Percentiles rank a stretch among this genome's conserved stretches.
phyloP scores from a whole-genome alignment of 306 rosid species.

The Prunus dulcis region DNA sequence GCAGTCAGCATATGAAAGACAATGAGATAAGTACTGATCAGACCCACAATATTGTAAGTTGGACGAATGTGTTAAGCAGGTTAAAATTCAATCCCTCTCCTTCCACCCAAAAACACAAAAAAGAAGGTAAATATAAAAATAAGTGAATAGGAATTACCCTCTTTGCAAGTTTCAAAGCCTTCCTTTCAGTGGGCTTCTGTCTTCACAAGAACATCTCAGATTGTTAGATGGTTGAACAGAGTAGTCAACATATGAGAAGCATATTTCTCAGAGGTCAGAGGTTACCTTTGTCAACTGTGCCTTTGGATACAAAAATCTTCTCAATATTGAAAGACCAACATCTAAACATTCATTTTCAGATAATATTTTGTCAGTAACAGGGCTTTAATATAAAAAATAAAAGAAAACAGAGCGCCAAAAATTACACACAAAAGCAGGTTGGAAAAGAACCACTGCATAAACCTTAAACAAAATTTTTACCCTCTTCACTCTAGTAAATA shows the following conservation, averaged over 20 bases:
- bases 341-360: constrained; percentile 46
- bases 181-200: constrained; percentile 69
- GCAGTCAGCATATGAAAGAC: not conserved
- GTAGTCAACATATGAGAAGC: constrained; percentile 22
- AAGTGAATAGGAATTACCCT: constrained; percentile 50
- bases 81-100: not conserved
- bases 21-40: not conserved
- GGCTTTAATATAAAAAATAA: not conserved
- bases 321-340: constrained; percentile 82
- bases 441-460: not conserved
- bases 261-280: constrained; percentile 25
- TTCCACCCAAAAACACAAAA: not conserved
- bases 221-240: constrained; percentile 34
- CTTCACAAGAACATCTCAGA: constrained; percentile 54
- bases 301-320: constrained; percentile 84
- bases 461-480: not conserved
- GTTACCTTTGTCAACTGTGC: constrained; percentile 62
- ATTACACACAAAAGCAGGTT: not conserved
- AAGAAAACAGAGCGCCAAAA: not conserved
- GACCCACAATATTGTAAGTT: not conserved
- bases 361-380: constrained; percentile 18
- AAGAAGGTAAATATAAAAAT: not conserved
- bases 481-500: constrained; percentile 5
- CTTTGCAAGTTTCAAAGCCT: constrained; percentile 83
- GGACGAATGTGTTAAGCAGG: not conserved